A percentile compares a stretch with the other conserved stretches of the same genome.
Conservation (phyloP, 768 basidiomycete genomes). For the Trametes sanguinea region DNA sequence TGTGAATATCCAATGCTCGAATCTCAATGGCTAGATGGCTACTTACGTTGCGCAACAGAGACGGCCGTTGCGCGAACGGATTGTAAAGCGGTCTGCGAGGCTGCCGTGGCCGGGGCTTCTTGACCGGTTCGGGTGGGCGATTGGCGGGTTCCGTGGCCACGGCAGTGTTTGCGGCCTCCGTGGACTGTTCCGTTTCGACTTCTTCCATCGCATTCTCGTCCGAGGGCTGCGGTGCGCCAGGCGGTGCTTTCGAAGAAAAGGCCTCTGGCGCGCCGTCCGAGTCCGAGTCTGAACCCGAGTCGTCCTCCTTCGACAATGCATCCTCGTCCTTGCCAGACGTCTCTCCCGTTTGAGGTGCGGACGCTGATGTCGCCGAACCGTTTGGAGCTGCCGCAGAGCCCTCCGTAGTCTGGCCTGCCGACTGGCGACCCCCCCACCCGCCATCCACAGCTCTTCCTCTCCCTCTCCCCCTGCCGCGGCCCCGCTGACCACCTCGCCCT, state of each 20-base stretch:
- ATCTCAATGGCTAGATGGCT: neutral
- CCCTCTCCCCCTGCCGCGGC: slow-evolving; percentile 35
- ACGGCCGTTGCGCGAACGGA: slow-evolving; percentile 67
- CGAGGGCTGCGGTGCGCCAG: slow-evolving; percentile 13
- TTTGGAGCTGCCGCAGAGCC: neutral
- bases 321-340: neutral
- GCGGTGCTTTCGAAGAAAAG: slow-evolving; percentile 51
- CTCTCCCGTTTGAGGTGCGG: neutral
- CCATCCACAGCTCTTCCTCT: slow-evolving; percentile 15
- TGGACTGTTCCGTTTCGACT: neutral
- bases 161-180: neutral
- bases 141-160: too few relatives aligned
- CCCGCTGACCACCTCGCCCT: slow-evolving; percentile 35
- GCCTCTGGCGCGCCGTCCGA: slow-evolving; percentile 55
- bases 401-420: neutral
- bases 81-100: slow-evolving; percentile 57
- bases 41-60: slow-evolving; percentile 78
- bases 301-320: neutral
- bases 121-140: slow-evolving; percentile 14
- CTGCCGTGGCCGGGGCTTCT: slow-evolving; percentile 36
- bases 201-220: neutral
- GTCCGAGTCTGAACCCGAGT: slow-evolving; percentile 27
- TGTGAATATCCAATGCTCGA: neutral
- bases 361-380: neutral
- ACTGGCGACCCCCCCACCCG: slow-evolving; percentile 13